A percentile compares a stretch with the other conserved stretches of the same genome.
These are phyloP conservation scores for Phytophthora pluvialis DNA, from an alignment of 352 stramenopile genomes.

Conservation along the genomic window DNA sequence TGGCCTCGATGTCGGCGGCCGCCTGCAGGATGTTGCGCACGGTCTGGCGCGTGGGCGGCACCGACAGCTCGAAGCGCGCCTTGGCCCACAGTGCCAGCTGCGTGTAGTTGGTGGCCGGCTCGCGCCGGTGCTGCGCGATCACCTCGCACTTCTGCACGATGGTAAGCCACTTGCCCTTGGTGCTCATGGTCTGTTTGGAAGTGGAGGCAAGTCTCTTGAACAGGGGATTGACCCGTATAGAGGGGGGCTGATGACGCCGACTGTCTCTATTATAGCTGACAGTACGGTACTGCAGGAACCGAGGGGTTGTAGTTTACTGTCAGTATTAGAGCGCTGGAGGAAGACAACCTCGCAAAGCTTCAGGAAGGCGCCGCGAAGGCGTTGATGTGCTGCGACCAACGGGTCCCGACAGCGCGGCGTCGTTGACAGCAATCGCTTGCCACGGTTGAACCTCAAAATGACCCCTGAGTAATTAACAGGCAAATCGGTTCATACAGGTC, in stretches of 20 bases:
- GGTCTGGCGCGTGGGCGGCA: slow-evolving; percentile 23
- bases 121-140: slow-evolving; percentile 27
- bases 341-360: slow-evolving; percentile 2
- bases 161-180: slow-evolving; percentile 36
- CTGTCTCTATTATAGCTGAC: too few relatives aligned
- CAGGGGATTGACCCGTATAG: slow-evolving; percentile 22
- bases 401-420: slow-evolving; percentile 2
- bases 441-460: too few relatives aligned
- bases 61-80: slow-evolving; percentile 22
- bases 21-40: slow-evolving; percentile 29
- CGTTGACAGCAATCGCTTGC: not conserved
- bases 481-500: too few relatives aligned
- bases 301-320: too few relatives aligned
- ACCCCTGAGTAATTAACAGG: too few relatives aligned
- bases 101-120: slow-evolving; percentile 19
- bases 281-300: too few relatives aligned
- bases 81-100: slow-evolving; percentile 34
- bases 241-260: slow-evolving; percentile 13
- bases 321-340: too few relatives aligned
- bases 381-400: slow-evolving; percentile 12
- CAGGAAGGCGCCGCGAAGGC: slow-evolving; percentile 7
- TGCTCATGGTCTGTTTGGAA: slow-evolving; percentile 19
- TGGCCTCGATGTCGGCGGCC: slow-evolving; percentile 26
- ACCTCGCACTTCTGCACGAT: slow-evolving; percentile 38
- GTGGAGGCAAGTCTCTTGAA: slow-evolving; percentile 9